These are phyloP conservation scores for Bipolaris bicolor DNA, from an alignment of 2,329 filamentous ascomycete species.

Conservation along the genomic window DNA sequence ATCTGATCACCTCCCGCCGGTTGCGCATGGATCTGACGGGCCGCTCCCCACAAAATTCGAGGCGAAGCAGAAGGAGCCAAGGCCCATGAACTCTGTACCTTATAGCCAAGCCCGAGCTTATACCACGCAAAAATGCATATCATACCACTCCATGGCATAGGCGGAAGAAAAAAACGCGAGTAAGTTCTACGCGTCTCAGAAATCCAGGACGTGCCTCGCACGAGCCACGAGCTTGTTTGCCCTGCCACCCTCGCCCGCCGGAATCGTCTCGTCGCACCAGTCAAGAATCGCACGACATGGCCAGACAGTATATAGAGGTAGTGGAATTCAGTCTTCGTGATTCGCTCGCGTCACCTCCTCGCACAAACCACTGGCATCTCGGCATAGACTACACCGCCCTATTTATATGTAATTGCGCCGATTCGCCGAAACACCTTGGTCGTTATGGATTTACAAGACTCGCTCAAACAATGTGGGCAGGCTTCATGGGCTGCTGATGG, in stretches of 20 bases:
- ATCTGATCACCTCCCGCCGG: constrained; percentile 1
- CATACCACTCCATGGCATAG: not conserved
- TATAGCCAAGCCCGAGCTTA: not conserved
- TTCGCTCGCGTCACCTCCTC: not conserved
- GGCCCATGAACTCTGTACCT: not conserved
- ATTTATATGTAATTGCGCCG: not conserved
- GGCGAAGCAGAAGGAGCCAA: not conserved
- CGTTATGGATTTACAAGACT: not conserved
- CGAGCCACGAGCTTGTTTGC: not conserved
- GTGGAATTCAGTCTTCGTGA: not conserved
- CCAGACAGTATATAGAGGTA: not conserved
- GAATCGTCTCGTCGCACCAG: not conserved
- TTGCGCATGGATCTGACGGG: constrained; percentile 3
- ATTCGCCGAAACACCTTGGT: not conserved
- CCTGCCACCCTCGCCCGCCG: not conserved
- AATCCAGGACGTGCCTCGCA: too few species aligned
- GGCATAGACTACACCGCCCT: not conserved
- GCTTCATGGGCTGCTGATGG: constrained; percentile 34
- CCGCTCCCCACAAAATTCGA: constrained; percentile 4
- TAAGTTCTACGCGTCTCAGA: not conserved
- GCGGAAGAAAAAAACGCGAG: not conserved
- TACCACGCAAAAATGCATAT: not conserved
- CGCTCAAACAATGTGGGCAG: constrained; percentile 35
- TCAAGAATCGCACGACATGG: not conserved
- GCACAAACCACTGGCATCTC: not conserved